phyloP scores from a whole-genome alignment of 441 rosid species.

The Euphorbia schlechtendalii region DNA sequence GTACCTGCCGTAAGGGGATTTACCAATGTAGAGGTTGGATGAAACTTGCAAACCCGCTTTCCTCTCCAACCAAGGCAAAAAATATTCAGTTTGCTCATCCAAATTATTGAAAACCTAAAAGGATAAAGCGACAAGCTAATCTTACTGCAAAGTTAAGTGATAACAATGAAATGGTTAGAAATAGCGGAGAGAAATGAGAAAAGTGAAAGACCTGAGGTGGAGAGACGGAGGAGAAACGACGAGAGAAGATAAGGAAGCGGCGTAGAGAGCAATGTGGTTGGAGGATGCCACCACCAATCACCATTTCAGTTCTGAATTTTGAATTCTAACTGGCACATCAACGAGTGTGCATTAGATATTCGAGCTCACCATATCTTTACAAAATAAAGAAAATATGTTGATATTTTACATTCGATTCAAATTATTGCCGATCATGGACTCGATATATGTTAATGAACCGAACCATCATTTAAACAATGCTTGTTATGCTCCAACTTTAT shows the following conservation, averaged over 20 bases:
- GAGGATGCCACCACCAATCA: slow-evolving; percentile 14
- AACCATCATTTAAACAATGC: too few species aligned
- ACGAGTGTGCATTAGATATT: too few species aligned
- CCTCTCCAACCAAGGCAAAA: slow-evolving; percentile 73
- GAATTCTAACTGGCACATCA: too few species aligned
- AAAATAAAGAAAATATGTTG: too few species aligned
- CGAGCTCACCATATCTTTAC: too few species aligned
- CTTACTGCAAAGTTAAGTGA: neutral
- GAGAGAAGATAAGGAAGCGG: slow-evolving; percentile 14
- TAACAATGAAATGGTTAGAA: neutral
- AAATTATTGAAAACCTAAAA: slow-evolving; percentile 22
- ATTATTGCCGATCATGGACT: too few species aligned
- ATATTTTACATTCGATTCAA: too few species aligned
- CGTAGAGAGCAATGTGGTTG: slow-evolving; percentile 16
- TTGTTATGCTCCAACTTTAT: too few species aligned
- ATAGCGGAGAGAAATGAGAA: neutral
- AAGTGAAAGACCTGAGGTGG: slow-evolving; percentile 20
- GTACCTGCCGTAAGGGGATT: slow-evolving; percentile 59
- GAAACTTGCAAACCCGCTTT: slow-evolving; percentile 54
- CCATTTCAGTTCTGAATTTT: too few species aligned
- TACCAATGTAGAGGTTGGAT: slow-evolving; percentile 53
- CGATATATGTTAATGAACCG: too few species aligned
- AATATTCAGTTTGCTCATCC: slow-evolving; percentile 40
- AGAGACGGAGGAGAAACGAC: slow-evolving; percentile 21
- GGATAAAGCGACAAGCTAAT: neutral